These are phyloP conservation scores for Cladorrhinum sp. DNA, from an alignment of 2,329 filamentous ascomycete species.

Conservation along the genomic window DNA sequence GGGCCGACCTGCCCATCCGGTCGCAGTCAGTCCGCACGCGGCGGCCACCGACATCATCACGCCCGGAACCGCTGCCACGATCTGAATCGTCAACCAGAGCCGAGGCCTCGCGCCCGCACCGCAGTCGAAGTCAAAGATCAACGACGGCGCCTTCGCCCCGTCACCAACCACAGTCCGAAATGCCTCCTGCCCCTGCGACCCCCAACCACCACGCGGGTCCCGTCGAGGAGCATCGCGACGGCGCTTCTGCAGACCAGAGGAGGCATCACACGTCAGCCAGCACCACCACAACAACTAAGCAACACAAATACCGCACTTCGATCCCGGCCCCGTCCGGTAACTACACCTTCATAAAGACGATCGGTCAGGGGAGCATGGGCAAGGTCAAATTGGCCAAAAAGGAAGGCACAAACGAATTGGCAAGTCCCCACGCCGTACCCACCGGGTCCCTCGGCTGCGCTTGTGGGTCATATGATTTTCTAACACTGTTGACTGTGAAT, in stretches of 20 bases:
- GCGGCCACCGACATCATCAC: slow-evolving; percentile 27
- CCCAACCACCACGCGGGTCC: slow-evolving; percentile 56
- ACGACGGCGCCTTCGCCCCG: slow-evolving; percentile 28
- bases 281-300: background rate
- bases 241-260: slow-evolving; percentile 41
- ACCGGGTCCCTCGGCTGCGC: slow-evolving; percentile 4
- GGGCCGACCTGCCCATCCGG: slow-evolving; percentile 28
- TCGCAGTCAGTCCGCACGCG: slow-evolving; percentile 30
- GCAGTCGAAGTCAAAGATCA: slow-evolving; percentile 47
- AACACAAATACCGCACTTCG: slow-evolving; percentile 66
- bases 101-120: slow-evolving; percentile 28
- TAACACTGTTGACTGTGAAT: slow-evolving; percentile 25
- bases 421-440: slow-evolving; percentile 39
- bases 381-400: slow-evolving; percentile 96
- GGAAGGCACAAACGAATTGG: slow-evolving; percentile 86
- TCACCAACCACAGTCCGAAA: slow-evolving; percentile 37
- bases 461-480: slow-evolving; percentile 9
- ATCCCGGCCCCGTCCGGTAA: slow-evolving; percentile 88
- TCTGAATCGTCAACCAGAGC: slow-evolving; percentile 29
- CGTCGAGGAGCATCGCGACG: slow-evolving; percentile 49
- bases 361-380: slow-evolving; percentile 97
- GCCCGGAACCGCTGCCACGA: slow-evolving; percentile 26
- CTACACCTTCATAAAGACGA: slow-evolving; percentile 94
- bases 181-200: slow-evolving; percentile 49
- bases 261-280: slow-evolving; percentile 40